Evolutionary conservation across 805 yeast genomes (phyloP), one percentile per base, ranked within the genome.

Genomic region (Scheffersomyces spartinae): DNA sequence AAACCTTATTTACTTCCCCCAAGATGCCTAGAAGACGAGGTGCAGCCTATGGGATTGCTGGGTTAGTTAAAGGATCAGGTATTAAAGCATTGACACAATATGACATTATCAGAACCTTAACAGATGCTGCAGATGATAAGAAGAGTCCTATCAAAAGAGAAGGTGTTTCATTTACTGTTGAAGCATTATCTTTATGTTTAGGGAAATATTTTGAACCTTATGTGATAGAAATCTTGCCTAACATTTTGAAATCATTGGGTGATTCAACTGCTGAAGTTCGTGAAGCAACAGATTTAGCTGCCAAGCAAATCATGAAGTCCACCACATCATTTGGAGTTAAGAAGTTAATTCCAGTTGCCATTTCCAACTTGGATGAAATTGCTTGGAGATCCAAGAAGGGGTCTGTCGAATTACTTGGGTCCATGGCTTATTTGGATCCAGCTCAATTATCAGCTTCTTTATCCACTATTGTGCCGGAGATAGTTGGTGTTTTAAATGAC

Each of bases 331-430:
- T 61, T 50, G 98, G 99, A 54, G 82, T 91, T 30, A 81, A 79
- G 45, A 76, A 78, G 37, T 65, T 91, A 49, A 85, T 91, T 48
- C 99, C 98, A 2, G 64, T 88, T 30, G 94, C 96, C 0, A 70
- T 88, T 31, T 70, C 74, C 17, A 83, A 82, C 38, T 63, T 91
- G 39, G 93, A 85, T 40, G 94, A 83, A 33, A 74, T 77, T 29
- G 78, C 93, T 0, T 91, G 99, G 99, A 70, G 99, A 56, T 74
- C 94, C 1, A 91, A 91, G 57, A 83, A 85, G 55, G 98, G 97
- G 4, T 82, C 97, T 5, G 97, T 91, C 11, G 97, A 91, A 48
- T 58, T 91, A 26, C 67, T 91, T 23, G 99, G 99, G 52, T 75
- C 95, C 13, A 91, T 91, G 98, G 98, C 98, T 1, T 91, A 85